A percentile compares a stretch with the other conserved stretches of the same genome.
Conservation (phyloP, 495 filamentous ascomycete species). For the Opeltia flavorubescens region DNA sequence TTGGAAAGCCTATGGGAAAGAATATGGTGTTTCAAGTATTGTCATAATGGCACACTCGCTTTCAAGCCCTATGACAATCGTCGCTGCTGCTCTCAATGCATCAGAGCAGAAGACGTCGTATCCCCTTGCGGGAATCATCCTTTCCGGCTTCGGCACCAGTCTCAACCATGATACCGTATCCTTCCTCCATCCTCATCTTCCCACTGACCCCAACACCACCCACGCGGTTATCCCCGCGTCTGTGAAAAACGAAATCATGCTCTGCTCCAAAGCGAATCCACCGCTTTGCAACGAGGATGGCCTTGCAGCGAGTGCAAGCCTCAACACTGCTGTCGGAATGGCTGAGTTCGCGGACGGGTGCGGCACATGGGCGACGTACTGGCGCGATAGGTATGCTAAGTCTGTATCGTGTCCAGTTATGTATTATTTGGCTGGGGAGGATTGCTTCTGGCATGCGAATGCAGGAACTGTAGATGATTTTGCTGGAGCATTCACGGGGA, state of each 20-base stretch:
- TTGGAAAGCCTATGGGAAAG: slow-evolving; percentile 19
- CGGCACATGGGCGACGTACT: slow-evolving; percentile 14
- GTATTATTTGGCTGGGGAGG: slow-evolving; percentile 15
- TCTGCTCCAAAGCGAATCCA: not conserved
- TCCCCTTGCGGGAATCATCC: slow-evolving; percentile 22
- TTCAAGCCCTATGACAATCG: slow-evolving; percentile 17
- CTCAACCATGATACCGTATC: not conserved
- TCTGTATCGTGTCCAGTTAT: slow-evolving; percentile 15
- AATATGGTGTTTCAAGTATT: slow-evolving; percentile 15
- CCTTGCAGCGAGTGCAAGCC: slow-evolving; percentile 7
- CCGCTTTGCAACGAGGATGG: slow-evolving; percentile 8
- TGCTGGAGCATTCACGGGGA: slow-evolving; percentile 15
- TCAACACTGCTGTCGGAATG: slow-evolving; percentile 16
- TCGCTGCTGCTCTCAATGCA: slow-evolving; percentile 17
- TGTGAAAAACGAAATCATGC: slow-evolving; percentile 19
- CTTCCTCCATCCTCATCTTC: not conserved
- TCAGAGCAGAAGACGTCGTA: too few relatives aligned
- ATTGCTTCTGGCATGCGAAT: slow-evolving; percentile 13
- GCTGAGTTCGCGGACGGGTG: slow-evolving; percentile 14
- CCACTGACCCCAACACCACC: not conserved
- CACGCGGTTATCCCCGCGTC: not conserved
- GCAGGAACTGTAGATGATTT: slow-evolving; percentile 10
- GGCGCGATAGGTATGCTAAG: slow-evolving; percentile 9
- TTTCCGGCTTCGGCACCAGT: slow-evolving; percentile 19
- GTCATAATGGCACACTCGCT: slow-evolving; percentile 24